Evolutionary conservation across 495 filamentous ascomycete genomes (phyloP).

Genomic region (Penicillium egyptiacum): DNA sequence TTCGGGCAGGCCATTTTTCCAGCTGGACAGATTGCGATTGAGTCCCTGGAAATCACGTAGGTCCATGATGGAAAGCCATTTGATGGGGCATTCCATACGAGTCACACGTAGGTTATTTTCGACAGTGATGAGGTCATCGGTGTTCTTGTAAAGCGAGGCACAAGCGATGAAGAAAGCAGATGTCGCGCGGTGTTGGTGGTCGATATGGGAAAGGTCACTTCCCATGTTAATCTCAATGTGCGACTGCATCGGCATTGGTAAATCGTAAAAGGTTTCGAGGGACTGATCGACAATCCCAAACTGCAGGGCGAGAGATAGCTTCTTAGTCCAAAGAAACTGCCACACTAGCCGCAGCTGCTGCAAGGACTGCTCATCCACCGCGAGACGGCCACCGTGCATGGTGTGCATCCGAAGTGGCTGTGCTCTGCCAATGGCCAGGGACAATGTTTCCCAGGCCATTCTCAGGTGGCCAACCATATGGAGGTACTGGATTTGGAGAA

Average conservation of each 20-base stretch:
- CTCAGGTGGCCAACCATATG: conserved; percentile 17
- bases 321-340: conserved; percentile 19
- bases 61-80: not conserved
- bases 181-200: no score
- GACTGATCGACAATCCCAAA: conserved; percentile 13
- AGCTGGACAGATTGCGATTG: not conserved
- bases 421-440: conserved; percentile 11
- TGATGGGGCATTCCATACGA: not conserved
- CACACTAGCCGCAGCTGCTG: conserved; percentile 18
- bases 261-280: conserved; percentile 10
- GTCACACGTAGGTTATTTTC: not conserved
- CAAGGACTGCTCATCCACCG: not conserved
- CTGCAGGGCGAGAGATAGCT: conserved; percentile 15
- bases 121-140: not conserved
- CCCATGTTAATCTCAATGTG: not conserved
- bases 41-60: not conserved
- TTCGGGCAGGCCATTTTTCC: not conserved
- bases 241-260: conserved; percentile 10
- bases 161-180: conserved; percentile 2
- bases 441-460: conserved; percentile 14
- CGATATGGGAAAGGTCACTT: no score
- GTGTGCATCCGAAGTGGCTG: conserved; percentile 12
- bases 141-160: not conserved
- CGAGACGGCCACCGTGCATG: not conserved
- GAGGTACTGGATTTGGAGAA: conserved; percentile 23